A percentile compares a stretch with the other conserved stretches of the same genome.
These are phyloP conservation scores for Tetracentron sinense DNA, from an alignment of 164 flowering plant genomes.

Conservation along the genomic window DNA sequence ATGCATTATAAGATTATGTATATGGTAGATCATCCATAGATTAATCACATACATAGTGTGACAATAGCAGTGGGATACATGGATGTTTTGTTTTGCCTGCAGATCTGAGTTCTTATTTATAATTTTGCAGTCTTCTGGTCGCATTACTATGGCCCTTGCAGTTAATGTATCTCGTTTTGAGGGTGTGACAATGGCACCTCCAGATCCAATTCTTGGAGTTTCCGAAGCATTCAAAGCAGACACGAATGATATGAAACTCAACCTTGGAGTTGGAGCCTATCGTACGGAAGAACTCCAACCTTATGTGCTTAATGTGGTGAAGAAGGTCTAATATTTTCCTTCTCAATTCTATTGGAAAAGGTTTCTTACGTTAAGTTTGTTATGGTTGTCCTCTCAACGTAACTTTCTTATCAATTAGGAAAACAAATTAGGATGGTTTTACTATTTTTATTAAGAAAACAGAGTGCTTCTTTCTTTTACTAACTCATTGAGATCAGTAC, in stretches of 20 bases:
- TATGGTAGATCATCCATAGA: background rate
- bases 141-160: slow-evolving; percentile 59
- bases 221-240: slow-evolving; percentile 96
- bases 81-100: background rate
- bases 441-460: background rate
- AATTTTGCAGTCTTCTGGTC: slow-evolving; percentile 46
- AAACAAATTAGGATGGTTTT: background rate
- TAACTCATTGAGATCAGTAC: slow-evolving; percentile 1
- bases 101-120: slow-evolving; percentile 9
- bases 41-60: background rate
- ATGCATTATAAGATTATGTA: too few relatives aligned
- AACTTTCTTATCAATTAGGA: background rate
- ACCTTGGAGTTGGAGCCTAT: slow-evolving; percentile 98
- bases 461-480: background rate
- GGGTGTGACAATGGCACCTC: slow-evolving; percentile 92
- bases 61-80: background rate
- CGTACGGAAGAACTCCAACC: slow-evolving; percentile 98
- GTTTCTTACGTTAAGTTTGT: background rate
- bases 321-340: slow-evolving; percentile 48
- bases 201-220: slow-evolving; percentile 97
- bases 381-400: background rate
- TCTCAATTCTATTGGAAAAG: background rate
- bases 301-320: slow-evolving; percentile 91
- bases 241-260: slow-evolving; percentile 65
- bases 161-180: slow-evolving; percentile 77